These are phyloP conservation scores for Mucor irregularis DNA, from an alignment of 371 early-diverging fungal genomes.

Conservation along the genomic window DNA sequence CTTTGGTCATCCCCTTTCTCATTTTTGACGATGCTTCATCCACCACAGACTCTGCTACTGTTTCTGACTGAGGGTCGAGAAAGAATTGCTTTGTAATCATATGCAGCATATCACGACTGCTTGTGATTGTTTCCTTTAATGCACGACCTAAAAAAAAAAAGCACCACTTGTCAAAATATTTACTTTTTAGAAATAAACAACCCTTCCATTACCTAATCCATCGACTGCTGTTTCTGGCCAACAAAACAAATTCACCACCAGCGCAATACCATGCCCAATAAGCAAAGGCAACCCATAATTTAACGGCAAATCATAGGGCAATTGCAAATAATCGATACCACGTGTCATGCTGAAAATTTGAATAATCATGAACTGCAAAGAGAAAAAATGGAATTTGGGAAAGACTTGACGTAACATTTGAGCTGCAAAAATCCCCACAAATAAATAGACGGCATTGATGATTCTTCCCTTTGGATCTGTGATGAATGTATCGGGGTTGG, in stretches of 20 bases:
- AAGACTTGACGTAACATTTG: slow-evolving; percentile 33
- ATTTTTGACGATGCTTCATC: slow-evolving; percentile 34
- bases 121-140: slow-evolving; percentile 38
- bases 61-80: slow-evolving; percentile 38
- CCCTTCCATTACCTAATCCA: slow-evolving; percentile 39
- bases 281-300: slow-evolving; percentile 32
- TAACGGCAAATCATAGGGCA: slow-evolving; percentile 25
- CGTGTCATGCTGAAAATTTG: slow-evolving; percentile 33
- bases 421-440: slow-evolving; percentile 30
- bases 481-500: slow-evolving; percentile 13
- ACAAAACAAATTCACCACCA: slow-evolving; percentile 40
- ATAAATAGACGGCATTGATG: slow-evolving; percentile 29
- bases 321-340: slow-evolving; percentile 13
- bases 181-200: too few relatives aligned
- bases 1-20: slow-evolving; percentile 46
- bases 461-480: slow-evolving; percentile 14
- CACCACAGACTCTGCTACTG: slow-evolving; percentile 31
- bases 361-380: slow-evolving; percentile 38
- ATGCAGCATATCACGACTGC: slow-evolving; percentile 47
- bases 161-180: slow-evolving; percentile 12
- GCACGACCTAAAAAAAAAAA: slow-evolving; percentile 31
- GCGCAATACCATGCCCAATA: slow-evolving; percentile 28
- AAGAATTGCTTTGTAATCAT: slow-evolving; percentile 49
- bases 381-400: slow-evolving; percentile 40
- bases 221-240: slow-evolving; percentile 57